Evolutionary conservation across 176 grass and related monocot genomes (phyloP).

Genomic region (Oryza glaberrima): DNA sequence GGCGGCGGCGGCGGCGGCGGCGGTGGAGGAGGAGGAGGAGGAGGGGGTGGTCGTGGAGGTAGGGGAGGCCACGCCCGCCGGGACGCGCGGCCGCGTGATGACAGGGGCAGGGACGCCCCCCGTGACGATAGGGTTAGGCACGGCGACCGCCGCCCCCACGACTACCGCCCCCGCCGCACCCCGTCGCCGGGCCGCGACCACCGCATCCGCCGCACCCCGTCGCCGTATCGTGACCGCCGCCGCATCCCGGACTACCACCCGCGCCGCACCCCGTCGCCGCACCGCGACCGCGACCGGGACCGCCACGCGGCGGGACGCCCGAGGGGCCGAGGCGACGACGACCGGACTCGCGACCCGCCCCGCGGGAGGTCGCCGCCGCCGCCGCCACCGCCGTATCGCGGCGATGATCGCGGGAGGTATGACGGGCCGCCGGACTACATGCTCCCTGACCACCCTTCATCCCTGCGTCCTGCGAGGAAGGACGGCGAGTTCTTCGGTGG

Average conservation of each 20-base stretch:
- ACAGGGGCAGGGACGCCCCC: slow-evolving; percentile 21
- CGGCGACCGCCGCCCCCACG: background rate
- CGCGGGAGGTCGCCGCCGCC: background rate
- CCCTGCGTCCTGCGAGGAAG: slow-evolving; percentile 21
- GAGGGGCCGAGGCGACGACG: background rate
- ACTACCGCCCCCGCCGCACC: slow-evolving; percentile 23
- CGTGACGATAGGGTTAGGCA: background rate
- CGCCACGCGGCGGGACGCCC: slow-evolving; percentile 11
- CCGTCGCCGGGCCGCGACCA: background rate
- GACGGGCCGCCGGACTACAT: slow-evolving; percentile 40
- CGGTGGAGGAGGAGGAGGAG: background rate
- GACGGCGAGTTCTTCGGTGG: slow-evolving; percentile 27
- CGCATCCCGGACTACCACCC: slow-evolving; percentile 3
- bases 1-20: slow-evolving; percentile 26
- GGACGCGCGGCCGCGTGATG: slow-evolving; percentile 31
- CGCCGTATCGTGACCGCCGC: background rate
- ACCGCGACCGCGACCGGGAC: background rate
- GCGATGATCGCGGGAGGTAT: background rate
- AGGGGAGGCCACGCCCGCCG: slow-evolving; percentile 18
- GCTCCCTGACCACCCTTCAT: slow-evolving; percentile 44
- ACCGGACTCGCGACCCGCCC: background rate
- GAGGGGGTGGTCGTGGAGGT: slow-evolving; percentile 7
- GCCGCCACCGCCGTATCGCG: background rate
- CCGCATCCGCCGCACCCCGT: background rate
- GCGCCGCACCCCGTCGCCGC: slow-evolving; percentile 5